Conservation (phyloP, 306 rosid genomes). For the Pterocarpus macrocarpus region DNA sequence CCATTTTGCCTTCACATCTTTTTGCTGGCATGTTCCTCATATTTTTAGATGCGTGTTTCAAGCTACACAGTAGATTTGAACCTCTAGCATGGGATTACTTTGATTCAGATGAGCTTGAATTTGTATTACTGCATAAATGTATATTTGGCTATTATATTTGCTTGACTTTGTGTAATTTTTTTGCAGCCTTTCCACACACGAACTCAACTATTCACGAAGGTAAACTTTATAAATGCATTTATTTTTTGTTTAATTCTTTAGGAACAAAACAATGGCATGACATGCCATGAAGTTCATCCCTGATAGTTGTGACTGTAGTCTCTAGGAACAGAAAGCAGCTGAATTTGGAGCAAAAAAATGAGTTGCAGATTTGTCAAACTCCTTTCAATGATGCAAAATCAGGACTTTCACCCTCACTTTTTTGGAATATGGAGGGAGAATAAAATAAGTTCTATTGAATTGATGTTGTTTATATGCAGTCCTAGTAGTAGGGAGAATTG, state of each 20-base stretch:
- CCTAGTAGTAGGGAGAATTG: not conserved
- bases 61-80: constrained; percentile 24
- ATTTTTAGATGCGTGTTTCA: constrained; percentile 16
- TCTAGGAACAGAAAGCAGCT: constrained; percentile 22
- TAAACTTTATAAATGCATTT: constrained; percentile 46
- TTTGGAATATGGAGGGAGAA: not conserved
- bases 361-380: constrained; percentile 21
- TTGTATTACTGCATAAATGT: not conserved
- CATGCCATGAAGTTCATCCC: constrained; percentile 13
- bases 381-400: constrained; percentile 29
- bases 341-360: constrained; percentile 30
- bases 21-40: not conserved
- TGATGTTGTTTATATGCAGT: not conserved
- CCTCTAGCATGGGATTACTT: constrained; percentile 20
- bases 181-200: constrained; percentile 95
- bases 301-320: constrained; percentile 29
- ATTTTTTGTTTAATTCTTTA: not conserved
- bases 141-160: not conserved
- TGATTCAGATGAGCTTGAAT: constrained; percentile 37
- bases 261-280: not conserved
- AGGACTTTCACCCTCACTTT: not conserved
- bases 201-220: constrained; percentile 85
- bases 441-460: constrained; percentile 17
- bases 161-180: constrained; percentile 41
- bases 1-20: not conserved